A percentile compares a stretch with the other conserved stretches of the same genome.
Conservation (phyloP, 148 eudicot species). For the Suaeda aralocaspica region DNA sequence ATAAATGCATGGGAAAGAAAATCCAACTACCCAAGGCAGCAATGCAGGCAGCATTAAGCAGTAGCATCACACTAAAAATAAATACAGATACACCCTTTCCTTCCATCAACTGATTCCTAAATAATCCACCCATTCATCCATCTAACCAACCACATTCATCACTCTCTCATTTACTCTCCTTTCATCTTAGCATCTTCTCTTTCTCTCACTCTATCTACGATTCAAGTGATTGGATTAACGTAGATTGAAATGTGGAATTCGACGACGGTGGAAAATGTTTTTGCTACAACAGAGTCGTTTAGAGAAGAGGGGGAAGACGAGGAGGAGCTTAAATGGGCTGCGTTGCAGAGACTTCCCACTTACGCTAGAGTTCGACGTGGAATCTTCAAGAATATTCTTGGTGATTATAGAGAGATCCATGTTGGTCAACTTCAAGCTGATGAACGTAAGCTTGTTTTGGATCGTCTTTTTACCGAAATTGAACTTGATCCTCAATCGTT, state of each 20-base stretch:
- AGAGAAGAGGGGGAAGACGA: slow-evolving; percentile 67
- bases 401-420: slow-evolving; percentile 62
- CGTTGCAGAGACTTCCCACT: slow-evolving; percentile 87
- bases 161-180: not conserved
- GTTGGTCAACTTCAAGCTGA: slow-evolving; percentile 46
- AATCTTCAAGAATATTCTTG: slow-evolving; percentile 49
- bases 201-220: not conserved
- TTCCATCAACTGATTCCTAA: no score
- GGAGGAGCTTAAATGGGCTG: slow-evolving; percentile 92
- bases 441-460: slow-evolving; percentile 66
- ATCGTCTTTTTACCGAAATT: slow-evolving; percentile 53
- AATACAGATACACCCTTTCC: not conserved
- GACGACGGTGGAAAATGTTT: slow-evolving; percentile 67
- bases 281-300: slow-evolving; percentile 64
- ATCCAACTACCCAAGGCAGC: slow-evolving; percentile 30
- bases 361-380: slow-evolving; percentile 69
- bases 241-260: slow-evolving; percentile 54
- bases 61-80: no score
- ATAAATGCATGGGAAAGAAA: slow-evolving; percentile 26
- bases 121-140: not conserved
- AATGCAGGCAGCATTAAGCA: not conserved
- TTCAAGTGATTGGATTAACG: not conserved
- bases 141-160: no score
- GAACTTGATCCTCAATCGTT: slow-evolving; percentile 66
- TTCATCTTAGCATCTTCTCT: not conserved